These are phyloP conservation scores for Aspergillus aculeatinus DNA, from an alignment of 2,329 filamentous ascomycete genomes.

Conservation along the genomic window DNA sequence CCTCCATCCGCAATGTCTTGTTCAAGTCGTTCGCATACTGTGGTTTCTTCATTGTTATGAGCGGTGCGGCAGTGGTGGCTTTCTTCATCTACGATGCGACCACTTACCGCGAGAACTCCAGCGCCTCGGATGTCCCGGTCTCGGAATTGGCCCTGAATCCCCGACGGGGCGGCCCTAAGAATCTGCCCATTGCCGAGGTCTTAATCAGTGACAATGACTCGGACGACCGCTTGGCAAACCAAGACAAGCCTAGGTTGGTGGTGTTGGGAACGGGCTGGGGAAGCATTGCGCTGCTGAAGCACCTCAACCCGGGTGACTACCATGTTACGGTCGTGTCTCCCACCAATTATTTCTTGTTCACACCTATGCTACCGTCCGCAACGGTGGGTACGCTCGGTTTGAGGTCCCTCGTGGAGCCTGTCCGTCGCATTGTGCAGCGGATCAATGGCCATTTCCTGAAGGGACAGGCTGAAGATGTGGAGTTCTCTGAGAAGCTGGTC, in stretches of 20 bases:
- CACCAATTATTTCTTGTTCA: conserved; percentile 96
- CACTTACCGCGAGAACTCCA: conserved; percentile 75
- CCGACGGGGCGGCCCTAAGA: conserved; percentile 84
- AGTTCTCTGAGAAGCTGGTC: conserved; percentile 87
- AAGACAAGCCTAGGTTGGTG: conserved; percentile 88
- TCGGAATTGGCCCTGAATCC: conserved; percentile 80
- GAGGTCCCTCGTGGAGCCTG: conserved; percentile 86
- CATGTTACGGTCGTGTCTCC: conserved; percentile 94
- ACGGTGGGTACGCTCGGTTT: conserved; percentile 94
- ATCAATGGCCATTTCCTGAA: conserved; percentile 88
- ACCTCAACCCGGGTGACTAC: conserved; percentile 85
- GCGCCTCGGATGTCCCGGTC: conserved; percentile 72
- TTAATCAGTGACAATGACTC: conserved; percentile 86
- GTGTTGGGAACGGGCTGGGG: conserved; percentile 95
- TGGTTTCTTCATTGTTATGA: conserved; percentile 72
- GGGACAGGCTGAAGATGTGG: conserved; percentile 81
- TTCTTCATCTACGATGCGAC: conserved; percentile 95
- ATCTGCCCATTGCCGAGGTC: conserved; percentile 84
- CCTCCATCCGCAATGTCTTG: conserved; percentile 51
- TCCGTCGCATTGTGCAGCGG: conserved; percentile 75
- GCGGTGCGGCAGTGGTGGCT: conserved; percentile 67
- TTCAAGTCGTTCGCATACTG: conserved; percentile 70
- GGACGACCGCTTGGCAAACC: conserved; percentile 66
- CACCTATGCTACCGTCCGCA: conserved; percentile 94
- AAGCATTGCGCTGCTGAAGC: conserved; percentile 86